Percentiles rank a stretch among this genome's conserved stretches.
phyloP scores from a whole-genome alignment of 2,329 filamentous ascomycete genomes.

The Xylariaceae sp. region DNA sequence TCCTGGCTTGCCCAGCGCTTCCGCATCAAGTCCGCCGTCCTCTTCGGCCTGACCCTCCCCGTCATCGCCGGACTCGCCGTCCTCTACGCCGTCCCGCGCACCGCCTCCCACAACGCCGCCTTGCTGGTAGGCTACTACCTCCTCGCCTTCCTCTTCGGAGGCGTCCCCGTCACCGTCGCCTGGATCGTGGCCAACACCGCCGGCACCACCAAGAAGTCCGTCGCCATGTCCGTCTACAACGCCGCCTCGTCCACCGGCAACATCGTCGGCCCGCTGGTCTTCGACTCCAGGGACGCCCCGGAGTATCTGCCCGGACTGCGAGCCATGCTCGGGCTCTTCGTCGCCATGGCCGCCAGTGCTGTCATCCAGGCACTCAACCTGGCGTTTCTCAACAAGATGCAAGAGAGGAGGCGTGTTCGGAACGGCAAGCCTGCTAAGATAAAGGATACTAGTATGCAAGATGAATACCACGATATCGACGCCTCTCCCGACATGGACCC shows the following conservation, averaged over 20 bases:
- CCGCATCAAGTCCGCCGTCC: slow-evolving; percentile 51
- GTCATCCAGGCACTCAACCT: slow-evolving; percentile 52
- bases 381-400: slow-evolving; percentile 51
- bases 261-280: slow-evolving; percentile 62
- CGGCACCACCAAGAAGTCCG: slow-evolving; percentile 63
- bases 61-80: slow-evolving; percentile 57
- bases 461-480: slow-evolving; percentile 37
- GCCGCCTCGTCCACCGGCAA: slow-evolving; percentile 59
- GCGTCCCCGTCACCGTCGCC: slow-evolving; percentile 60
- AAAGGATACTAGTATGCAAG: slow-evolving; percentile 57
- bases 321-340: slow-evolving; percentile 50
- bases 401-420: slow-evolving; percentile 48
- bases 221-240: slow-evolving; percentile 61
- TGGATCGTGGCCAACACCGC: slow-evolving; percentile 69
- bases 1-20: slow-evolving; percentile 55
- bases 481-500: too few species aligned
- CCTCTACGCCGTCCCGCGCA: slow-evolving; percentile 49
- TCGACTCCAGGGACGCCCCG: slow-evolving; percentile 53
- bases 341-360: slow-evolving; percentile 48
- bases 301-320: slow-evolving; percentile 54
- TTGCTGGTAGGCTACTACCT: slow-evolving; percentile 61
- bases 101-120: slow-evolving; percentile 35
- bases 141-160: slow-evolving; percentile 61
- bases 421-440: slow-evolving; percentile 59
- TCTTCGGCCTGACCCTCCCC: slow-evolving; percentile 51